Base-by-base conservation (phyloP, 2,329 filamentous ascomycete genomes). In the Apiospora koreana region DNA sequence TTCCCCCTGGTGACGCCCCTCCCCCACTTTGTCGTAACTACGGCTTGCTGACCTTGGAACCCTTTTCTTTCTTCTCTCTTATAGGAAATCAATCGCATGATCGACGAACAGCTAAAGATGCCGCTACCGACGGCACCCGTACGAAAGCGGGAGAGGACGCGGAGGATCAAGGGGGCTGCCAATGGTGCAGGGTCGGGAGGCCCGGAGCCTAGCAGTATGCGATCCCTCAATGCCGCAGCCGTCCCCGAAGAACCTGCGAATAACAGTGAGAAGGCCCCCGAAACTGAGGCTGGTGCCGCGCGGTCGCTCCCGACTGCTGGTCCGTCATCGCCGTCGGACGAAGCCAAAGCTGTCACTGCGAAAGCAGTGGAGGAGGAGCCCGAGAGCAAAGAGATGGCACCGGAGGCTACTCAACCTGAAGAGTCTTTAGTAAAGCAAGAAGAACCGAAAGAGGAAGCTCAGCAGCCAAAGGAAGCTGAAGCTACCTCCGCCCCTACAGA, bases 51-150 rank as follows among this genome's bases (percentile, higher is more conserved):
- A 64, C 28, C n/a, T 38, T 9, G 1, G 12, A 16, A 25, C 6
- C 5, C 14, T 10, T 35, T 12, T 2, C 14, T 10, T 35, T 12
- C 35, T 12, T 28, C 16, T 3, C 18, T 8, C 6, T 21, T 21
- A 18, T 16, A 84, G 82, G 82, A 85, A 73, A 77, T 85, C 70
- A 84, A 84, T 68, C 81, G 78, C 25, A 75, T 80, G 50, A 82
- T 85, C 48, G 83, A 84, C 43, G 82, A 84, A 69, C 78, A 83
- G 70, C 74, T 85, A 42, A 77, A 78, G 68, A 67, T 73, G 25
- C 77, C 81, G 2, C 68, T 83, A 48, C 80, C 80, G 1, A 66
- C 76, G 2, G 66, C 76, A 1, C 78, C 64, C 23, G 42, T 35
- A 9, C 64, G 64, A 9, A 42, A 42, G n/a, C 21, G 62, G 38